Conservation (phyloP, 139 green algal species). For the Coccomyxa sp. region DNA sequence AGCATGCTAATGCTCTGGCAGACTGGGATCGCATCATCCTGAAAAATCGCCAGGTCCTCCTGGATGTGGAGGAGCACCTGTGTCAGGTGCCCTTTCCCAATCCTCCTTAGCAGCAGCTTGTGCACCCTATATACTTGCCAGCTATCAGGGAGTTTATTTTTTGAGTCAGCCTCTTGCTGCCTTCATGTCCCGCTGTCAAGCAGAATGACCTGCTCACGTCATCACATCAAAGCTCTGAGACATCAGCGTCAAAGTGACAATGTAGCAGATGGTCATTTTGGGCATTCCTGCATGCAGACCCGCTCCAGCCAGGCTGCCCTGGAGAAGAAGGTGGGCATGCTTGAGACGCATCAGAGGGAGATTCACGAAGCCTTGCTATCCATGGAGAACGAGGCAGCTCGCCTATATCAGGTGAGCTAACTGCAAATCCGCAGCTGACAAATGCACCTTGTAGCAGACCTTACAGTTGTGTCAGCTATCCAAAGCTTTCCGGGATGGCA, state of each 20-base stretch:
- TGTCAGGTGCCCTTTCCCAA: slow-evolving; percentile 12
- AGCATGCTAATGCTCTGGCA: slow-evolving; percentile 68
- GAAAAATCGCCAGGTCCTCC: slow-evolving; percentile 65
- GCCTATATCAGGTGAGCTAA: slow-evolving; percentile 54
- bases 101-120: background rate
- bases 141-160: background rate
- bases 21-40: slow-evolving; percentile 84
- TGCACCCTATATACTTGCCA: background rate
- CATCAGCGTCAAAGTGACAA: background rate
- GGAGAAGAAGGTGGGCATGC: slow-evolving; percentile 75
- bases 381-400: slow-evolving; percentile 72
- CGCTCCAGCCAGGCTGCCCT: slow-evolving; percentile 53
- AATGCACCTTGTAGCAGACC: too few relatives aligned
- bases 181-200: background rate
- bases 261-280: background rate
- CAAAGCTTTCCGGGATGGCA: too few relatives aligned
- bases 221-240: background rate
- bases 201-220: background rate
- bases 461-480: too few relatives aligned
- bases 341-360: slow-evolving; percentile 87
- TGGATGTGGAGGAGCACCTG: slow-evolving; percentile 70
- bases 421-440: too few relatives aligned
- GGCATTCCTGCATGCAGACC: background rate
- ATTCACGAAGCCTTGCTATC: slow-evolving; percentile 53
- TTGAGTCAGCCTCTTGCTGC: background rate